Evolutionary conservation across 805 yeast species (phyloP), one percentile per base, ranked within the genome.

Genomic region (Suhomyces canberraensis): DNA sequence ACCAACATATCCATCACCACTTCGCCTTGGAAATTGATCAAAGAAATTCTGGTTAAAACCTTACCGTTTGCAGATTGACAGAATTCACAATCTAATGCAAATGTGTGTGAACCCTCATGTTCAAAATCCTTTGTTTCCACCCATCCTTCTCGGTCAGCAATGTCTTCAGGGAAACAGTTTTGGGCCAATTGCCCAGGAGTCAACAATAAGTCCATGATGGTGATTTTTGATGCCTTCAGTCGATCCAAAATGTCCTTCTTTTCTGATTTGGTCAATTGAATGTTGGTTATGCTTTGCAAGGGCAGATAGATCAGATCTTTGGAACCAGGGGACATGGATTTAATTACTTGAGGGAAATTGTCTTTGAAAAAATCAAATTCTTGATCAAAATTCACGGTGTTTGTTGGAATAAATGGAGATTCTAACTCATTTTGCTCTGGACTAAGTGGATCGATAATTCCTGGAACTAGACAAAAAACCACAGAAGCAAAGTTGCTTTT

Each of bases 11-110:
- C 96, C 41, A 83, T 60, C 0, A 91, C 56, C 0, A 81, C 74
- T 4, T 75, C 71, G 13, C 73, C 75, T 34, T 78, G 70, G 47
- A 75, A 78, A 54, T 84, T 80, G 1, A 89, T 74, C 8, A 93
- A 46, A 2, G 96, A 84, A 0, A 86, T 77, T 36, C 97, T 69
- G 0, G 98, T 79, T 27, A 91, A 65, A 1, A 78, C 95, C 28
- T 73, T 70, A 0, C 88, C 89, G 1, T 51, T 44, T 0, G 65
- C 74, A 0, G 90, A 61, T 40, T 71, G 62, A 55, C 96, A 88
- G 88, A 91, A 93, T 61, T 91, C 98, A 67, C 98, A 93, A 61
- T 91, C 98, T 14, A 93, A 46, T 0, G 95, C 93, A 62, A 77
- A 87, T 0, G 84, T 76, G 39, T 71, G 79, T 0, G 84, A 73